phyloP scores from a whole-genome alignment of 2,329 filamentous ascomycete species.

The Nannizziopsis arthrosporioides region DNA sequence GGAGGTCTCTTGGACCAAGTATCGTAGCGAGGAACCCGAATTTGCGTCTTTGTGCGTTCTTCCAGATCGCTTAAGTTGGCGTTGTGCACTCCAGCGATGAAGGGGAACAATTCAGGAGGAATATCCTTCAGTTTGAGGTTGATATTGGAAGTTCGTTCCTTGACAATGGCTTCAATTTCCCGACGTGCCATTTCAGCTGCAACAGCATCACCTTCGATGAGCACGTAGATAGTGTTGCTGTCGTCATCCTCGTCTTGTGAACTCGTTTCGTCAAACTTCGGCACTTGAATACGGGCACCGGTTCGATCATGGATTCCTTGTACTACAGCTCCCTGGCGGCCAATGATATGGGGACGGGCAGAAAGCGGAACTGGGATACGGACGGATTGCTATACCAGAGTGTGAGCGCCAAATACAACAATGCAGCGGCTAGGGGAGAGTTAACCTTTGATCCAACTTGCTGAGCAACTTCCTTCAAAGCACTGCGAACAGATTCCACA shows the following conservation, averaged over 20 bases:
- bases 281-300: constrained; percentile 80
- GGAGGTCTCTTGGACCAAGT: constrained; percentile 58
- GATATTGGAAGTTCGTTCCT: constrained; percentile 70
- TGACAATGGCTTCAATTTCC: constrained; percentile 76
- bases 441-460: constrained; percentile 76
- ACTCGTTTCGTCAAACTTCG: constrained; percentile 59
- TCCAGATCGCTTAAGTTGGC: constrained; percentile 56
- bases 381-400: constrained; percentile 45
- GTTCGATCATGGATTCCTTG: constrained; percentile 81
- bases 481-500: constrained; percentile 71
- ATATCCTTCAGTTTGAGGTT: constrained; percentile 72
- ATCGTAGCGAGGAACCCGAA: constrained; percentile 73
- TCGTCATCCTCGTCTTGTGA: constrained; percentile 66
- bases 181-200: constrained; percentile 73
- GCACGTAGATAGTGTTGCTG: constrained; percentile 64
- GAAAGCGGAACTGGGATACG: constrained; percentile 73
- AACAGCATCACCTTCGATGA: constrained; percentile 82
- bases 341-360: constrained; percentile 80
- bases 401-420: neutral
- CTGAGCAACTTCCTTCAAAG: constrained; percentile 76
- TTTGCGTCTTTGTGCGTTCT: constrained; percentile 60
- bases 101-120: constrained; percentile 87
- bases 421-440: constrained; percentile 13
- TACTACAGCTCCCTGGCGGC: constrained; percentile 78
- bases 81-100: constrained; percentile 74